Conservation (phyloP, 331 rosid species). For the Dryas integrifolia region DNA sequence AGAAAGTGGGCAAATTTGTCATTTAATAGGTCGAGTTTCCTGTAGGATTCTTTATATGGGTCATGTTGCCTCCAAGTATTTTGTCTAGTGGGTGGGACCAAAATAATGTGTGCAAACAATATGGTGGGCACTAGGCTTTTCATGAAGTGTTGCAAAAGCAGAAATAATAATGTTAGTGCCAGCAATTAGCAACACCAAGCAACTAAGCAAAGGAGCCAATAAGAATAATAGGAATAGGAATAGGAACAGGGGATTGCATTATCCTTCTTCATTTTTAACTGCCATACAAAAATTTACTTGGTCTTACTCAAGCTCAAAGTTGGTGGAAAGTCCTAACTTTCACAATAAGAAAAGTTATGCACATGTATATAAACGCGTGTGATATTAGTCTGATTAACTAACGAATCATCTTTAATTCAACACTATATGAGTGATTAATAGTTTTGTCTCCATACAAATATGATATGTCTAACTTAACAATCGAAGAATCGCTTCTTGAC, state of each 20-base stretch:
- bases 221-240: not conserved
- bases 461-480: too few species aligned
- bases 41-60: conserved; percentile 11
- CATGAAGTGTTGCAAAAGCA: conserved; percentile 23
- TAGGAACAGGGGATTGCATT: not conserved
- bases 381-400: too few species aligned
- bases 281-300: not conserved
- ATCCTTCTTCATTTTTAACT: not conserved
- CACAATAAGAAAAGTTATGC: not conserved
- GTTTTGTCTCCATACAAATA: too few species aligned
- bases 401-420: too few species aligned
- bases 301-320: not conserved
- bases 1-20: conserved; percentile 39
- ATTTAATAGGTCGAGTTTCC: conserved; percentile 3
- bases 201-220: conserved; percentile 13
- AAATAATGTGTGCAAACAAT: conserved; percentile 29
- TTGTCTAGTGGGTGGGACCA: conserved; percentile 42
- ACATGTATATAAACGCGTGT: not conserved
- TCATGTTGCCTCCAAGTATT: conserved; percentile 11
- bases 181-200: conserved; percentile 24
- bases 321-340: not conserved
- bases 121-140: conserved; percentile 33
- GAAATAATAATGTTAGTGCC: conserved; percentile 38
- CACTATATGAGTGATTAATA: too few species aligned
- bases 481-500: not conserved